Evolutionary conservation across 768 basidiomycete species (phyloP).

Genomic region (Dacryopinax primogenitus): DNA sequence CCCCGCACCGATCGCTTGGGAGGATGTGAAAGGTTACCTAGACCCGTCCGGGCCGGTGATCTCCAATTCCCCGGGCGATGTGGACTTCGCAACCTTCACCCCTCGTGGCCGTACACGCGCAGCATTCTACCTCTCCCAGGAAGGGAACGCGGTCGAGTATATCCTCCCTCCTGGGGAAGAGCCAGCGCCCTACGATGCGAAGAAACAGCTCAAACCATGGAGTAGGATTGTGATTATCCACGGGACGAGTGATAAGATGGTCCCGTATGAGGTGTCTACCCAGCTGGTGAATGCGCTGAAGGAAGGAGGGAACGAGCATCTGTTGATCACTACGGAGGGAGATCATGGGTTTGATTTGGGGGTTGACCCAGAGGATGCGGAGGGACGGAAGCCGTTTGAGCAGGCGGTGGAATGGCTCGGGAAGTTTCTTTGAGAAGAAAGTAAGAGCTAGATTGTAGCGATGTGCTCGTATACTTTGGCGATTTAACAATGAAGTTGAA

Average conservation of each 20-base stretch:
- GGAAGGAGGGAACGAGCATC: background rate
- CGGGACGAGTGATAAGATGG: conserved; percentile 3
- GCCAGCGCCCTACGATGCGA: background rate
- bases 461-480: background rate
- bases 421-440: background rate
- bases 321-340: background rate
- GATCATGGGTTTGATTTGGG: conserved; percentile 1
- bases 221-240: conserved; percentile 6
- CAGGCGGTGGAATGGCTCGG: conserved; percentile 1
- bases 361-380: background rate
- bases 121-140: background rate
- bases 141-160: background rate
- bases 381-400: conserved; percentile 5
- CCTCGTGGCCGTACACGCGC: background rate
- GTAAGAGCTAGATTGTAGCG: background rate
- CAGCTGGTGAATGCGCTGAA: background rate
- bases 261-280: background rate
- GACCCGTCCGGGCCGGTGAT: background rate
- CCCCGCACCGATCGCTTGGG: background rate
- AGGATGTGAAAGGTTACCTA: background rate
- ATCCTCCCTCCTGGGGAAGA: background rate
- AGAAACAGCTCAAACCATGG: background rate
- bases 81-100: background rate
- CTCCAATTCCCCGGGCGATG: background rate
- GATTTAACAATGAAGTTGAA: background rate